Conservation (phyloP, 2,329 filamentous ascomycete genomes). For the Rhexocercosporidium sp. region DNA sequence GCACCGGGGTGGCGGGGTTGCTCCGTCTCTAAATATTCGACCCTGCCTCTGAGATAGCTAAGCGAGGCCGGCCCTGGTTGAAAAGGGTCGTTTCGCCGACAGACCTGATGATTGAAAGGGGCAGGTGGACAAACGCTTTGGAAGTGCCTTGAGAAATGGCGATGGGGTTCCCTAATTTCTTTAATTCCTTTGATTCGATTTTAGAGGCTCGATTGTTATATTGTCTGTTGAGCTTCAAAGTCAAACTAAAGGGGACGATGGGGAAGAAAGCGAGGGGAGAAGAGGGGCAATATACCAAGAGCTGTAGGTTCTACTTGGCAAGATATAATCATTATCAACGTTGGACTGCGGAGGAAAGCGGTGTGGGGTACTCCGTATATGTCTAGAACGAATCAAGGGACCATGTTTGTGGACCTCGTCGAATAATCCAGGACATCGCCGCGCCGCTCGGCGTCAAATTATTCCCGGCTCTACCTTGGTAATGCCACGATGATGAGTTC, state of each 20-base stretch:
- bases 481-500: not conserved
- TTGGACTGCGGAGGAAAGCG: not conserved
- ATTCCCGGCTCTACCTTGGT: not conserved
- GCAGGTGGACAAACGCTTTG: too few relatives aligned
- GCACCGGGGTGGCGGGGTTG: not conserved
- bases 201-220: too few relatives aligned
- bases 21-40: not conserved
- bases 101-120: not conserved
- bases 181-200: not conserved
- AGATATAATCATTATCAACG: not conserved
- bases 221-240: not conserved
- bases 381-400: not conserved
- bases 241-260: not conserved
- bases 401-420: not conserved
- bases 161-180: not conserved
- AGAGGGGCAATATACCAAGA: not conserved
- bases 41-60: slow-evolving; percentile 1
- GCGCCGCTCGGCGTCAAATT: too few relatives aligned
- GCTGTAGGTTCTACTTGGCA: not conserved
- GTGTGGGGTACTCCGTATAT: not conserved
- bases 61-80: not conserved
- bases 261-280: not conserved
- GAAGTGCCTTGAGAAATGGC: not conserved
- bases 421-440: too few relatives aligned
- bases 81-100: not conserved